phyloP scores from a whole-genome alignment of 345 rosid genomes.

The Linum lewisii region DNA sequence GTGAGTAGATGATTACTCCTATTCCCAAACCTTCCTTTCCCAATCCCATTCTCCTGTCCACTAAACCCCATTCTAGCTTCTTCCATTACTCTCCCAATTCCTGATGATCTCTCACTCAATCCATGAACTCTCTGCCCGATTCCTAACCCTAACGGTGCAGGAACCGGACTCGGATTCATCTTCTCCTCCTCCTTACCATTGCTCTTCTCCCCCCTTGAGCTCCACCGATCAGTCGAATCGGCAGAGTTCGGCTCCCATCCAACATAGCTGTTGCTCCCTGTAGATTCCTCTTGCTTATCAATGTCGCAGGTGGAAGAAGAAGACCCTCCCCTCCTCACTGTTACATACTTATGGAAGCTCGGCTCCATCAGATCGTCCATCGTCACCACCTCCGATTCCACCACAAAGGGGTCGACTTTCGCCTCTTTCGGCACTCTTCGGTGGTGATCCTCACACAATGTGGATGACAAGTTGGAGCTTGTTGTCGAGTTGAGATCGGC shows the following conservation, averaged over 20 bases:
- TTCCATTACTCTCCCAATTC: slow-evolving; percentile 28
- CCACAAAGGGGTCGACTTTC: slow-evolving; percentile 45
- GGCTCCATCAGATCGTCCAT: slow-evolving; percentile 70
- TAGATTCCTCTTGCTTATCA: slow-evolving; percentile 67
- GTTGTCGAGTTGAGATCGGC: slow-evolving; percentile 75
- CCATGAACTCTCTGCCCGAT: background rate
- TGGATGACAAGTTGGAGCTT: slow-evolving; percentile 34
- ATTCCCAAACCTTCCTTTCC: slow-evolving; percentile 29
- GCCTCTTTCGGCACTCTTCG: slow-evolving; percentile 20
- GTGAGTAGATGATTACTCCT: slow-evolving; percentile 2
- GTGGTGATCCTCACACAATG: slow-evolving; percentile 17
- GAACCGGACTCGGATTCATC: background rate
- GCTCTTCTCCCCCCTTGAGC: slow-evolving; percentile 22
- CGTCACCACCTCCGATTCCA: slow-evolving; percentile 48
- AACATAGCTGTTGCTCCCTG: slow-evolving; percentile 79
- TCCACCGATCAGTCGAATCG: slow-evolving; percentile 70
- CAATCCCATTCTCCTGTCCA: slow-evolving; percentile 35
- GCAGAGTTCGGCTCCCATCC: slow-evolving; percentile 67
- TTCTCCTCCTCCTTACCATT: no score
- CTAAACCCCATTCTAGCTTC: slow-evolving; percentile 3
- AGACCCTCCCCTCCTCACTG: slow-evolving; percentile 52
- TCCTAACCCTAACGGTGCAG: background rate
- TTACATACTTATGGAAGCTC: slow-evolving; percentile 81
- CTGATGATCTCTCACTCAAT: background rate
- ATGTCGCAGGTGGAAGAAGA: slow-evolving; percentile 26